phyloP scores from a whole-genome alignment of 495 filamentous ascomycete species.

The Coniosporium apollinis region DNA sequence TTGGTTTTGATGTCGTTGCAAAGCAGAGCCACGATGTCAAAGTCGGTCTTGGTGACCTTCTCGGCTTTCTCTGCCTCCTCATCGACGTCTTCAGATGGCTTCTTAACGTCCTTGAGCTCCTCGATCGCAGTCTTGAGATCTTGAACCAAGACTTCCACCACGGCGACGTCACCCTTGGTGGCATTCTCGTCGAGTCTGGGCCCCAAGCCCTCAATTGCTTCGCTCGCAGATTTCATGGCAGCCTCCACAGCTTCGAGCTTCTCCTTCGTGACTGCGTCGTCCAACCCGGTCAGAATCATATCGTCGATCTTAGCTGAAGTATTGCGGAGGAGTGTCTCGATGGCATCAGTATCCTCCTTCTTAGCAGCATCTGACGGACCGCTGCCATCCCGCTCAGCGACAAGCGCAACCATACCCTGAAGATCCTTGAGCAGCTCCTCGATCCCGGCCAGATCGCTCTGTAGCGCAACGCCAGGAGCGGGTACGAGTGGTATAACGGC shows the following conservation, averaged over 20 bases:
- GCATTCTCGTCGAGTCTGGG: conserved; percentile 24
- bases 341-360: conserved; percentile 73
- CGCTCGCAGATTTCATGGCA: conserved; percentile 52
- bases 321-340: conserved; percentile 72
- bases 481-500: no score
- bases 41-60: conserved; percentile 56
- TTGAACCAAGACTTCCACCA: conserved; percentile 58
- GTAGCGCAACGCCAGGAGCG: conserved; percentile 24
- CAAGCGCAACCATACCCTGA: conserved; percentile 35
- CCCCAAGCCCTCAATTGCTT: conserved; percentile 42
- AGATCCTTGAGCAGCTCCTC: conserved; percentile 40
- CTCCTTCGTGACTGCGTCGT: conserved; percentile 49
- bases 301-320: conserved; percentile 73
- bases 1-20: conserved; percentile 65
- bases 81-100: conserved; percentile 33
- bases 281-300: conserved; percentile 42
- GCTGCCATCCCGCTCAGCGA: conserved; percentile 27
- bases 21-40: conserved; percentile 60
- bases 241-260: conserved; percentile 59
- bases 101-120: conserved; percentile 45
- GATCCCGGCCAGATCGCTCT: conserved; percentile 44
- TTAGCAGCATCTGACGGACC: conserved; percentile 37
- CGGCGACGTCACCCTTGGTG: conserved; percentile 46
- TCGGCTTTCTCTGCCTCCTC: conserved; percentile 45
- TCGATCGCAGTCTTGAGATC: conserved; percentile 58